Base-by-base conservation (phyloP, 2,329 filamentous ascomycete genomes). In the Karstenula rhodostoma region DNA sequence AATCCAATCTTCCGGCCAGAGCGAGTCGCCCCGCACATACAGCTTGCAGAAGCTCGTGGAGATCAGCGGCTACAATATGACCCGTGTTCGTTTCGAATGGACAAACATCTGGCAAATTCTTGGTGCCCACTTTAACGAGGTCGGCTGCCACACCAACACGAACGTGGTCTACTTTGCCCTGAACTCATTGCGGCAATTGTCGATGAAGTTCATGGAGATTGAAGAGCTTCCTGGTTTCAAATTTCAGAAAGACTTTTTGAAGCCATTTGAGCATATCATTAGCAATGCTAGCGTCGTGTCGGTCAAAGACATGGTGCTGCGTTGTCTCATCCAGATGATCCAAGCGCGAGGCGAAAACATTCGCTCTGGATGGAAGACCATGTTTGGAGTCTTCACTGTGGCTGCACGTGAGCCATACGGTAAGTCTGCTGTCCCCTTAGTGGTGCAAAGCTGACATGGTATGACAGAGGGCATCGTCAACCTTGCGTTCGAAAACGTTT, bases 61-160 rank as follows among this genome's bases (percentile, higher is more conserved):
- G 79, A 98, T 99, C 78, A 96, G 93, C 77, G 97, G 97, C 79
- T 99, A 99, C 87, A 99, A 99, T 82, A 99, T 99, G 95, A 93
- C 92, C 60, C 89, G 95, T 83, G 94, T 99, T 37, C 90, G 95
- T 71, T 98, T 98, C 71, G 95, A 99, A 76, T 99, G 95, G 95
- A 96, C 91, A 13, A 94, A 91, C 70, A 97, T 99, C 61, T 99
- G 95, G 95, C 91, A 92, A 64, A 91, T 99, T 1, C 86, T 99
- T n/a, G 95, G 95, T 15, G 92, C 97, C 74, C 96, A 99, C 75
- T 99, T 99, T 84, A 98, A 98, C 77, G 90, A 94, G 65, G 95
- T 99, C 62, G 96, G 96, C 56, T 98, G 94, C 73, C 94, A 98
- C 73, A 92, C 90, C 71, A 99, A 99, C 79, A 97, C 95, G 13